Evolutionary conservation across 257 asterid species (phyloP).

Genomic region (Prunella vulgaris): DNA sequence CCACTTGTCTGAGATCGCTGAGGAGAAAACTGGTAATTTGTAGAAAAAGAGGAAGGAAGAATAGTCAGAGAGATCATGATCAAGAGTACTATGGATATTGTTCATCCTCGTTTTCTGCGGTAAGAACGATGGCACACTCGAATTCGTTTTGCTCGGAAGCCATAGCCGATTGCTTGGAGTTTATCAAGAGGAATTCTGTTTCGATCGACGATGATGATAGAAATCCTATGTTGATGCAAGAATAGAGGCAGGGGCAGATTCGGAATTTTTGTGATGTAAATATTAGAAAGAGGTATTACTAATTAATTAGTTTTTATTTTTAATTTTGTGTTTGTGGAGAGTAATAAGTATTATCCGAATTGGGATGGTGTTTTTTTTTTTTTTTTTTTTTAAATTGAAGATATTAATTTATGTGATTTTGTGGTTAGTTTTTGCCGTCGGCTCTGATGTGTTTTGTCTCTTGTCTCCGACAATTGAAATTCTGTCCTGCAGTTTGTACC

Average conservation of each 20-base stretch:
- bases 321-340: neutral
- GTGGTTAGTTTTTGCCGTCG: neutral
- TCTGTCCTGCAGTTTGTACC: neutral
- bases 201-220: constrained; percentile 32
- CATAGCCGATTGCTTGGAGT: constrained; percentile 39
- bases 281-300: neutral
- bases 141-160: constrained; percentile 41
- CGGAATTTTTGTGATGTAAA: constrained; percentile 6
- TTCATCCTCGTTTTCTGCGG: neutral
- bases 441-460: constrained; percentile 9
- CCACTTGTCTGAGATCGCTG: constrained; percentile 10
- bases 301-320: neutral
- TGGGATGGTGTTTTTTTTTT: constrained; percentile 12
- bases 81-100: neutral
- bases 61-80: neutral
- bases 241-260: neutral
- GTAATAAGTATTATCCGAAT: constrained; percentile 17
- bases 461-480: constrained; percentile 20
- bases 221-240: constrained; percentile 26
- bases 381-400: neutral
- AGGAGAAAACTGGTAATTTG: constrained; percentile 1
- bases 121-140: constrained; percentile 26
- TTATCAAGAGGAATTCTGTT: constrained; percentile 39
- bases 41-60: neutral
- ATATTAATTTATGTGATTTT: neutral